Evolutionary conservation across 768 basidiomycete genomes (phyloP).

Genomic region (Tricholoma sp.): DNA sequence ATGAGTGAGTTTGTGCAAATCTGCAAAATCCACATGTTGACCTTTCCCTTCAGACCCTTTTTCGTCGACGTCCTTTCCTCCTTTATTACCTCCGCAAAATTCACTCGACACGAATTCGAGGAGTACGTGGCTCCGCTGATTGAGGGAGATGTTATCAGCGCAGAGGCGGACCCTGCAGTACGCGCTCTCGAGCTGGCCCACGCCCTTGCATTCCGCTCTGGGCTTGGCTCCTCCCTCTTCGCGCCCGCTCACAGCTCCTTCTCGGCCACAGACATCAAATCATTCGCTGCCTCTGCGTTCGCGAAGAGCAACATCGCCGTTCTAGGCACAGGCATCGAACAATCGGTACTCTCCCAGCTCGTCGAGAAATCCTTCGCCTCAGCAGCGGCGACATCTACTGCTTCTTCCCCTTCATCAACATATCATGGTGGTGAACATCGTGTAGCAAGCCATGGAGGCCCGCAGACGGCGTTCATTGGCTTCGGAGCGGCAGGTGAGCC

Average conservation of each 20-base stretch:
- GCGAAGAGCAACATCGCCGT: constrained; percentile 78
- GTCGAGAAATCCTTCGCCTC: constrained; percentile 62
- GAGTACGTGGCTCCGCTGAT: constrained; percentile 72
- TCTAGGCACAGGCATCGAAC: constrained; percentile 82
- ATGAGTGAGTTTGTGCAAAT: constrained; percentile 68
- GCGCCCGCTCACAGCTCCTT: constrained; percentile 64
- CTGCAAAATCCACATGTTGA: not conserved
- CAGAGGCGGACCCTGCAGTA: constrained; percentile 52
- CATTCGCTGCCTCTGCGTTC: constrained; percentile 70
- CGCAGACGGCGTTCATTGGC: constrained; percentile 82
- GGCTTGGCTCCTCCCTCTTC: constrained; percentile 89
- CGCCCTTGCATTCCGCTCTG: constrained; percentile 85
- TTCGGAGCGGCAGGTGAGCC: constrained; percentile 70
- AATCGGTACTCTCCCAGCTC: constrained; percentile 61
- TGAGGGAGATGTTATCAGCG: constrained; percentile 62
- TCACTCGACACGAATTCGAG: constrained; percentile 69
- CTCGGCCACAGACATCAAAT: constrained; percentile 64
- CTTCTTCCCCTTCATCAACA: constrained; percentile 31
- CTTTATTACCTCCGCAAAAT: constrained; percentile 78
- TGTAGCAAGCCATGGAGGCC: constrained; percentile 51
- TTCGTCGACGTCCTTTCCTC: constrained; percentile 89
- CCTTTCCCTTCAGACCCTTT: constrained; percentile 51
- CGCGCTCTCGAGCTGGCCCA: constrained; percentile 87
- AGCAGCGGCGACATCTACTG: constrained; percentile 31
- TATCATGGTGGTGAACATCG: constrained; percentile 87